A percentile compares a stretch with the other conserved stretches of the same genome.
phyloP scores from a whole-genome alignment of 2,329 filamentous ascomycete genomes.

The Fusarium coicis region DNA sequence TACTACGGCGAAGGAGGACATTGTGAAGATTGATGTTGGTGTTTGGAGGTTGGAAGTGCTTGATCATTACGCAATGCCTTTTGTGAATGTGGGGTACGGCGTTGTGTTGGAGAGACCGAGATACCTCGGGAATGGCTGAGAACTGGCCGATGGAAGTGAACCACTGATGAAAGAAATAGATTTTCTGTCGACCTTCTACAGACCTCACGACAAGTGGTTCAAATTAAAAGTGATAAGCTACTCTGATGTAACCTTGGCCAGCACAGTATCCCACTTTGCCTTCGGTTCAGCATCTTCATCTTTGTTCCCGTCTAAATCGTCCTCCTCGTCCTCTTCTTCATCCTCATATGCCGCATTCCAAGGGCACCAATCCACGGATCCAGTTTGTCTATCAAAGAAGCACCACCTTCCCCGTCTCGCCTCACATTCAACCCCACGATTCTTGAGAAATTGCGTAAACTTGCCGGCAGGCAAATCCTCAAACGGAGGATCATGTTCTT shows the following conservation, averaged over 20 bases:
- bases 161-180: no score
- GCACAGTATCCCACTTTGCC: background rate
- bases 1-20: conserved; percentile 44
- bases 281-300: background rate
- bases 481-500: fast-evolving
- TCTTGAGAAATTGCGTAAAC: conserved; percentile 1
- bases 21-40: background rate
- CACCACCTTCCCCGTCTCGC: conserved; percentile 26
- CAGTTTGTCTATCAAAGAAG: background rate
- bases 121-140: background rate
- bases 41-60: background rate
- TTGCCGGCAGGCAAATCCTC: background rate
- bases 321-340: background rate
- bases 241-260: background rate
- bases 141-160: background rate
- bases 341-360: background rate
- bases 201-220: fast-evolving
- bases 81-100: background rate
- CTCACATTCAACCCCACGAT: background rate
- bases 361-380: background rate
- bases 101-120: background rate
- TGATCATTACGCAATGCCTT: background rate
- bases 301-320: background rate
- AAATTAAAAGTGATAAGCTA: no score
- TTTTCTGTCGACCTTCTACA: no score